phyloP scores from a whole-genome alignment of 2,329 filamentous ascomycete genomes.

The Sporothrix brasiliensis region DNA sequence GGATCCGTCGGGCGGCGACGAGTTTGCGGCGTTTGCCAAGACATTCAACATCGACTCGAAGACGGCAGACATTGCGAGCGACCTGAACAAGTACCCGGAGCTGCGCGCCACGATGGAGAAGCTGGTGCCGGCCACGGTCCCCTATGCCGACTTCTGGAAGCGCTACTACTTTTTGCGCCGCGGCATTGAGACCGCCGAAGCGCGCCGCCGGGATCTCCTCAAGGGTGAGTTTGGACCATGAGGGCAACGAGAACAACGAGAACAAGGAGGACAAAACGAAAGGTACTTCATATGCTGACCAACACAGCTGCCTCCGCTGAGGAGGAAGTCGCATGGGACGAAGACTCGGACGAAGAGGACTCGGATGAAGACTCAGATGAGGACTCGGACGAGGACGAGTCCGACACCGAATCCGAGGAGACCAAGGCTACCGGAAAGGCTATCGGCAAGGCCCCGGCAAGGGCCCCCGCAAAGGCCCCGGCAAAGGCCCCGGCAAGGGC shows the following conservation, averaged over 20 bases:
- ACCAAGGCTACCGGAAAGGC: conserved; percentile 33
- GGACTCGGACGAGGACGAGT: conserved; percentile 41
- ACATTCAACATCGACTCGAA: conserved; percentile 80
- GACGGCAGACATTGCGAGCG: conserved; percentile 78
- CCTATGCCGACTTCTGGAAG: conserved; percentile 88
- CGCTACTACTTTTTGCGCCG: conserved; percentile 94
- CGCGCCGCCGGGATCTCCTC: conserved; percentile 81
- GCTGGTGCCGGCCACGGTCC: conserved; percentile 88
- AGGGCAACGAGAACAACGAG: too few relatives aligned
- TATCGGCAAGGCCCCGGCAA: conserved; percentile 35
- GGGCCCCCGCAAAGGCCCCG: neutral
- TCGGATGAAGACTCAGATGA: conserved; percentile 53
- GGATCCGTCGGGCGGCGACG: conserved; percentile 69
- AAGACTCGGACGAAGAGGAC: conserved; percentile 45
- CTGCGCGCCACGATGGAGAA: conserved; percentile 89
- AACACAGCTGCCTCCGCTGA: conserved; percentile 66
- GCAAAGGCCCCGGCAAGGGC: conserved; percentile 16
- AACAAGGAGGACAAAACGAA: neutral
- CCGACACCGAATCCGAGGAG: conserved; percentile 39
- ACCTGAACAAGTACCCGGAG: conserved; percentile 85
- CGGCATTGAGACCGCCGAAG: conserved; percentile 91
- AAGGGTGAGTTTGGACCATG: conserved; percentile 66
- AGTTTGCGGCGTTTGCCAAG: conserved; percentile 74
- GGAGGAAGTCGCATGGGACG: conserved; percentile 72
- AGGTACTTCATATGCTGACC: conserved; percentile 41